Percentiles rank a stretch among this genome's conserved stretches.
phyloP scores from a whole-genome alignment of 2,329 filamentous ascomycete genomes.

The Clonostachys chloroleuca region DNA sequence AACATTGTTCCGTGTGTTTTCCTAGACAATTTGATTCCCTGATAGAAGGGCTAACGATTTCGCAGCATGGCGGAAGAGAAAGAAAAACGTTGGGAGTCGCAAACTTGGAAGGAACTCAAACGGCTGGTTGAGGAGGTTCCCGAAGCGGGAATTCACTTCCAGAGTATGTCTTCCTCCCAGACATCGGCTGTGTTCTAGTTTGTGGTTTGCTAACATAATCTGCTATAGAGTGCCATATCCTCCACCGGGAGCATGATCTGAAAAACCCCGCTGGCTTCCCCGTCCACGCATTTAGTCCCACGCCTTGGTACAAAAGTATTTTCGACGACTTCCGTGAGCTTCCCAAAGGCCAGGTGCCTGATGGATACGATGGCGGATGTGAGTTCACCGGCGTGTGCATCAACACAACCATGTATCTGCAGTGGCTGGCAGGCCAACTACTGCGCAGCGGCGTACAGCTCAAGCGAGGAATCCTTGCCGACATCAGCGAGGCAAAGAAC shows the following conservation, averaged over 20 bases:
- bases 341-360: conserved; percentile 47
- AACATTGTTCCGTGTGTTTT: conserved; percentile 66
- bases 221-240: conserved; percentile 37
- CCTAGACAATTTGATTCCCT: conserved; percentile 2
- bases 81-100: conserved; percentile 52
- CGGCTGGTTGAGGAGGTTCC: conserved; percentile 60
- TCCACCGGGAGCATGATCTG: conserved; percentile 59
- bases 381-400: conserved; percentile 80
- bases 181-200: not conserved
- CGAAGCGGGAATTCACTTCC: conserved; percentile 77
- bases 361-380: conserved; percentile 52
- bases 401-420: conserved; percentile 82
- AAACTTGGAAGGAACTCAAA: conserved; percentile 60
- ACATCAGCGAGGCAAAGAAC: conserved; percentile 63
- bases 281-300: conserved; percentile 56
- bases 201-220: not conserved
- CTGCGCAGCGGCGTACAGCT: conserved; percentile 66
- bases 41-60: not conserved
- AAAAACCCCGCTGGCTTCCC: conserved; percentile 32
- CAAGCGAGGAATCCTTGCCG: conserved; percentile 55
- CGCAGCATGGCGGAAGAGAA: conserved; percentile 37
- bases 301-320: conserved; percentile 72
- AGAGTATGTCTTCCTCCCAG: conserved; percentile 38
- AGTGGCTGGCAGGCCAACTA: conserved; percentile 80
- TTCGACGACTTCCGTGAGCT: conserved; percentile 68